These are phyloP conservation scores for Paraconiothyrium sp. DNA, from an alignment of 2,329 filamentous ascomycete species.

Conservation along the genomic window DNA sequence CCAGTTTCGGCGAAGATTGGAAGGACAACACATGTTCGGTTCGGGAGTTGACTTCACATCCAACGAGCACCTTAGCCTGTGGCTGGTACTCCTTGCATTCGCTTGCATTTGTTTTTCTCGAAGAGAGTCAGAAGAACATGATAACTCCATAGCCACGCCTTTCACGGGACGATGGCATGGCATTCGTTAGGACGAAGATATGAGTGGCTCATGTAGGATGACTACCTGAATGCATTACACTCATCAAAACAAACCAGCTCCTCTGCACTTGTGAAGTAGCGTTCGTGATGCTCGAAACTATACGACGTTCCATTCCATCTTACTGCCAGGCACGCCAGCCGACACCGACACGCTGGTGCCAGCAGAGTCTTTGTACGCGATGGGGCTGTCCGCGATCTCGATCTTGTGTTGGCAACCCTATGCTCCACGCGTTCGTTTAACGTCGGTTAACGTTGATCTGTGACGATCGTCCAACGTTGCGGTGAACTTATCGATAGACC, in stretches of 20 bases:
- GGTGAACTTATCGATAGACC: conserved; percentile 12
- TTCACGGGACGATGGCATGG: conserved; percentile 22
- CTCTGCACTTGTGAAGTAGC: background rate
- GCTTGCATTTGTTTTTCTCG: conserved; percentile 36
- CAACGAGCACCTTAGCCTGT: conserved; percentile 46
- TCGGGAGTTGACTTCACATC: conserved; percentile 25
- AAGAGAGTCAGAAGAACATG: conserved; percentile 15
- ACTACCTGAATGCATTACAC: conserved; percentile 50
- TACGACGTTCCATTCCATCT: background rate
- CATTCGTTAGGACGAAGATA: conserved; percentile 21
- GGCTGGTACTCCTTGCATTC: conserved; percentile 49
- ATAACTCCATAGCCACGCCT: conserved; percentile 24
- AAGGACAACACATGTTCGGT: conserved; percentile 24
- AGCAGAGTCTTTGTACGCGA: background rate
- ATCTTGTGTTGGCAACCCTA: background rate
- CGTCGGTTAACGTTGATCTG: background rate
- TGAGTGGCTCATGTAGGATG: conserved; percentile 42
- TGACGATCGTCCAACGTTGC: conserved; percentile 2
- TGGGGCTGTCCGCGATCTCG: background rate
- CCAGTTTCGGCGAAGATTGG: conserved; percentile 24
- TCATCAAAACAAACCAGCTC: conserved; percentile 33
- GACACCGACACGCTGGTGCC: background rate
- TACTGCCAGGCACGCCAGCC: background rate
- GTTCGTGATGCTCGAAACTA: background rate
- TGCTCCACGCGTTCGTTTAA: conserved; percentile 3